A percentile compares a stretch with the other conserved stretches of the same genome.
phyloP scores from a whole-genome alignment of 768 basidiomycete genomes.

The Kwoniella mangroviensis region DNA sequence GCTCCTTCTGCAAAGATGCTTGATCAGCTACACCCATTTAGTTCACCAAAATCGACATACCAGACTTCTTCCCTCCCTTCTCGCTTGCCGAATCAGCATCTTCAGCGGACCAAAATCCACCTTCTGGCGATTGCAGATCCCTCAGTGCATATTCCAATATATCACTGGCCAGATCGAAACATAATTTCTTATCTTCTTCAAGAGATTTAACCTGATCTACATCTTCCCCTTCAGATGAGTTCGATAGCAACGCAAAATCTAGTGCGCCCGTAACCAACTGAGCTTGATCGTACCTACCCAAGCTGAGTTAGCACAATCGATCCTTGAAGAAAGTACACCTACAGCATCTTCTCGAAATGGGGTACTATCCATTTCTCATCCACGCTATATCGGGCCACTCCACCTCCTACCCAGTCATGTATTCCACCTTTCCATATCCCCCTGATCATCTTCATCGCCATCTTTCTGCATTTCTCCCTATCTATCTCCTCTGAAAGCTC shows the following conservation, averaged over 20 bases:
- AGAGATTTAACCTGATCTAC: not conserved
- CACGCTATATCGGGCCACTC: conserved; percentile 60
- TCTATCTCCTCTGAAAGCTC: conserved; percentile 14
- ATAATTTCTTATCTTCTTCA: conserved; percentile 28
- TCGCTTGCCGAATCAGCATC: conserved; percentile 60
- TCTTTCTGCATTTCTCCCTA: conserved; percentile 30
- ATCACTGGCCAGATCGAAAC: conserved; percentile 54
- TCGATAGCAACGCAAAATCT: conserved; percentile 38
- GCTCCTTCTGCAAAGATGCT: conserved; percentile 54
- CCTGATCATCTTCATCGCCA: conserved; percentile 45
- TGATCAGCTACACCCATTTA: not conserved
- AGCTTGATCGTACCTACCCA: conserved; percentile 58
- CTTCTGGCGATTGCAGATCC: conserved; percentile 56
- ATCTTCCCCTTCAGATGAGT: conserved; percentile 21
- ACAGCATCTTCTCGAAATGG: conserved; percentile 61
- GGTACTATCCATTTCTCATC: conserved; percentile 61
- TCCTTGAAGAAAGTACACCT: conserved; percentile 6
- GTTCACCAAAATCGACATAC: conserved; percentile 17
- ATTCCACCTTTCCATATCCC: conserved; percentile 58
- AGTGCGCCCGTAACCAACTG: conserved; percentile 53
- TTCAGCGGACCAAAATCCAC: conserved; percentile 60
- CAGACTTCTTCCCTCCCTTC: conserved; percentile 48
- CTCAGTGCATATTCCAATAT: conserved; percentile 58
- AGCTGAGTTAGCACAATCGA: no score
- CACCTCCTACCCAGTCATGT: conserved; percentile 60